Percentiles rank a stretch among this genome's conserved stretches.
Conservation (phyloP, 2,329 filamentous ascomycete genomes). For the Cytospora chrysosperma region DNA sequence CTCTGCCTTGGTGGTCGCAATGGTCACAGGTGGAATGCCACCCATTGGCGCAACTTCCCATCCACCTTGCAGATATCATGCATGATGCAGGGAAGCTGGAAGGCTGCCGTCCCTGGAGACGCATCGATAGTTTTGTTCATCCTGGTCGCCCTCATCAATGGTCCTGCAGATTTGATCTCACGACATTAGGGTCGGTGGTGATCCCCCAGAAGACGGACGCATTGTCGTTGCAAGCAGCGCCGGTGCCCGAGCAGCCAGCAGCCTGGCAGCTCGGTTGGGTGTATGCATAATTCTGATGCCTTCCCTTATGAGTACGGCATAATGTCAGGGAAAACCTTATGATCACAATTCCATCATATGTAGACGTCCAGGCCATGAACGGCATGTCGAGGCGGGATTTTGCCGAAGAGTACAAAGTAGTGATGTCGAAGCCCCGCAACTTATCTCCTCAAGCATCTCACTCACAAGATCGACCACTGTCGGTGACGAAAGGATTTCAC, state of each 20-base stretch:
- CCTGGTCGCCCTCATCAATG: conserved; percentile 20
- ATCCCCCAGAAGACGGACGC: conserved; percentile 20
- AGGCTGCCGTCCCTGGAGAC: conserved; percentile 14
- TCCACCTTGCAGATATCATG: conserved; percentile 25
- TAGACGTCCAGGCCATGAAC: background rate
- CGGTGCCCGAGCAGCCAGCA: conserved; percentile 1
- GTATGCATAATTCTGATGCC: conserved; percentile 7
- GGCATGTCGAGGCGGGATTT: conserved; percentile 16
- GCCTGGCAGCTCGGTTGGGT: conserved; percentile 10
- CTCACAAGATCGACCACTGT: background rate
- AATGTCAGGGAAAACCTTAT: background rate
- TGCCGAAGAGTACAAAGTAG: conserved; percentile 23
- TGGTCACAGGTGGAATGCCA: conserved; percentile 30
- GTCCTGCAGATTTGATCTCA: conserved; percentile 15
- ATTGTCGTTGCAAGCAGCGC: conserved; percentile 3
- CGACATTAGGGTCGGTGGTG: conserved; percentile 23
- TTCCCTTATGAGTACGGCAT: conserved; percentile 1
- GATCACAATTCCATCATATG: conserved; percentile 4
- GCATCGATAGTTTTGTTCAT: conserved; percentile 29
- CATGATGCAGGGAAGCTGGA: conserved; percentile 25
- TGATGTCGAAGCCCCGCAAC: conserved; percentile 18
- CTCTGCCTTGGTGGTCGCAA: conserved; percentile 29
- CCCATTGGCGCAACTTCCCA: conserved; percentile 31
- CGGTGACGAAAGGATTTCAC: conserved; percentile 4
- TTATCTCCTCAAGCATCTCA: conserved; percentile 6